phyloP scores from a whole-genome alignment of 805 yeast species.

The Komagataella mondaviorum region DNA sequence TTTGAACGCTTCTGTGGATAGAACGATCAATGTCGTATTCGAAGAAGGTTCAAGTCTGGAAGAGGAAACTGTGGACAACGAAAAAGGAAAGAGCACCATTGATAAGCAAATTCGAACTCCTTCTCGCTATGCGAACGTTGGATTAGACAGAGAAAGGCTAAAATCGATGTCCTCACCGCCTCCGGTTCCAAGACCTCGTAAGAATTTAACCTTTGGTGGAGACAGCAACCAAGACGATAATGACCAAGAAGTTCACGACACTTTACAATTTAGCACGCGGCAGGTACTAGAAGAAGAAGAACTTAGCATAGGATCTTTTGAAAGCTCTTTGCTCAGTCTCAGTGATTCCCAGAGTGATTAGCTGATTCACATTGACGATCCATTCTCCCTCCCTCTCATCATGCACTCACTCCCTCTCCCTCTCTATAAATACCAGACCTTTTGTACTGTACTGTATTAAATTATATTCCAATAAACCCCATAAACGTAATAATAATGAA shows the following conservation, averaged over 20 bases:
- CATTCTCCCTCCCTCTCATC: background rate
- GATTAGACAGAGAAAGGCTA: background rate
- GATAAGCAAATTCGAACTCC: background rate
- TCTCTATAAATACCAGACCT: background rate
- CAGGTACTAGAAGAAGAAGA: slow-evolving; percentile 1
- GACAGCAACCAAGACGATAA: background rate
- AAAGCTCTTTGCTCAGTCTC: slow-evolving; percentile 1
- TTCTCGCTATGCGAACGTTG: background rate
- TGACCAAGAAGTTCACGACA: background rate
- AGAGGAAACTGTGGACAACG: background rate
- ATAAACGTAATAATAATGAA: background rate
- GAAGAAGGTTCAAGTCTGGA: background rate
- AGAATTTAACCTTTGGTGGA: background rate
- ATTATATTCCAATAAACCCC: background rate
- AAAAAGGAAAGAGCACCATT: background rate
- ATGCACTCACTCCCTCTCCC: background rate
- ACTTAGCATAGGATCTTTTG: background rate
- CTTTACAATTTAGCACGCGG: background rate
- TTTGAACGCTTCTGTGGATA: background rate
- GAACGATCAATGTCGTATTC: background rate
- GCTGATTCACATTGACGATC: background rate
- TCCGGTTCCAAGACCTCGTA: background rate
- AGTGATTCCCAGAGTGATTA: background rate
- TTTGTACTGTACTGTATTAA: background rate
- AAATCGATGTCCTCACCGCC: background rate